Conservation (phyloP, 495 filamentous ascomycete genomes). For the Gamarada debralockiae region DNA sequence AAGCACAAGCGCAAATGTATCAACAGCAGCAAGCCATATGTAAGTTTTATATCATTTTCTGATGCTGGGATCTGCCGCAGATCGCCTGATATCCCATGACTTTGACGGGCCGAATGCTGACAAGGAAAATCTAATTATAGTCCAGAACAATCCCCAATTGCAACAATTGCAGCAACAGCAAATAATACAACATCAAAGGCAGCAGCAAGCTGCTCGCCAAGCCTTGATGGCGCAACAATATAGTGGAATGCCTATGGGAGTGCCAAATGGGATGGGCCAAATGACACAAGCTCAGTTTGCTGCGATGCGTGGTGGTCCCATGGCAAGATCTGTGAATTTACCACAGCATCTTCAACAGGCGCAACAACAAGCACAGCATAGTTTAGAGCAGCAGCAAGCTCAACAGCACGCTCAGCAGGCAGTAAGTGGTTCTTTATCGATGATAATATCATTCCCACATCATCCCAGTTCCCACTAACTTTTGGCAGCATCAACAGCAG, state of each 20-base stretch:
- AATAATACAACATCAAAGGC: conserved; percentile 34
- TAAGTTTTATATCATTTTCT: conserved; percentile 14
- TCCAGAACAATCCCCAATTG: conserved; percentile 22
- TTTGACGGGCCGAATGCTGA: conserved; percentile 16
- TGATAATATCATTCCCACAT: background rate
- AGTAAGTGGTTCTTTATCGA: conserved; percentile 19
- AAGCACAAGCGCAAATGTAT: conserved; percentile 37
- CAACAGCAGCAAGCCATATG: conserved; percentile 17
- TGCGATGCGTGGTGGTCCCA: conserved; percentile 43
- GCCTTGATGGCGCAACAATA: conserved; percentile 38
- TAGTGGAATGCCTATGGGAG: conserved; percentile 45
- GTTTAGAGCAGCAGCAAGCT: conserved; percentile 21
- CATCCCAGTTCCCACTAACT: conserved; percentile 8
- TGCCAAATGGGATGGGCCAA: conserved; percentile 57
- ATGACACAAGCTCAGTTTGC: conserved; percentile 53
- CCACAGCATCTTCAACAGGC: conserved; percentile 43
- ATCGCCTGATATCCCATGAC: background rate
- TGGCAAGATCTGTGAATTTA: conserved; percentile 31
- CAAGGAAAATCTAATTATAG: conserved; percentile 11
- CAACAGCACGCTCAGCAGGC: conserved; percentile 41
- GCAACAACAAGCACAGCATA: conserved; percentile 35
- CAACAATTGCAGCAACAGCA: conserved; percentile 27
- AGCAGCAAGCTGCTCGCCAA: conserved; percentile 44
- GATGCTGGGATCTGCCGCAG: background rate
- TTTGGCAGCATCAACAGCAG: conserved; percentile 23